Evolutionary conservation across 768 basidiomycete species (phyloP).

Genomic region (Collybia mongolica): DNA sequence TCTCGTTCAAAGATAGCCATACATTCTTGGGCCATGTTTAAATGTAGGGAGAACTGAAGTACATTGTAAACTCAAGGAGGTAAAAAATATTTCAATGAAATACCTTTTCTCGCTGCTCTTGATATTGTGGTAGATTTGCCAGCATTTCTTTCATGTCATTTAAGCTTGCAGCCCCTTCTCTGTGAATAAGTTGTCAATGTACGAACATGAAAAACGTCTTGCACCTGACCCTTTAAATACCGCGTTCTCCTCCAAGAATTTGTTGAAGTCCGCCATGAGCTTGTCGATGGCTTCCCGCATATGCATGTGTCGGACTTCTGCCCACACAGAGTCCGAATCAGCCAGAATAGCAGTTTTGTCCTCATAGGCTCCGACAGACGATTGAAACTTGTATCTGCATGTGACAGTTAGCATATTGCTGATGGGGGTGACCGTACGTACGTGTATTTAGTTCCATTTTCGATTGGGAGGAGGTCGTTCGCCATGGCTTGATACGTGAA

Average conservation of each 20-base stretch:
- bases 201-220: slow-evolving; percentile 17
- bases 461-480: slow-evolving; percentile 87
- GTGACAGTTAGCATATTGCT: background rate
- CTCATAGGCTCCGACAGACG: slow-evolving; percentile 80
- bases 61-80: background rate
- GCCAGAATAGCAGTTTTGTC: slow-evolving; percentile 86
- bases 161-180: slow-evolving; percentile 80
- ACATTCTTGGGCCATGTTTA: slow-evolving; percentile 97
- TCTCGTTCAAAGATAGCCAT: slow-evolving; percentile 92
- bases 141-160: slow-evolving; percentile 99
- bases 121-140: slow-evolving; percentile 89
- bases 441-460: slow-evolving; percentile 86
- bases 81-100: slow-evolving; percentile 4
- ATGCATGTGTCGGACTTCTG: slow-evolving; percentile 92
- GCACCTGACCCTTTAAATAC: slow-evolving; percentile 78
- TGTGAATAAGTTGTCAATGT: slow-evolving; percentile 20
- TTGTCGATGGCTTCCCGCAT: slow-evolving; percentile 99
- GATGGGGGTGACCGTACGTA: slow-evolving; percentile 38
- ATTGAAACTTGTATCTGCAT: slow-evolving; percentile 88
- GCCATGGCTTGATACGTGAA: slow-evolving; percentile 99
- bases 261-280: slow-evolving; percentile 93
- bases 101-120: slow-evolving; percentile 94
- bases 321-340: slow-evolving; percentile 90
- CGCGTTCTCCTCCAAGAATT: slow-evolving; percentile 91
- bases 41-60: slow-evolving; percentile 86